A percentile compares a stretch with the other conserved stretches of the same genome.
These are phyloP conservation scores for Fraxinus greggii DNA, from an alignment of 305 asterid genomes.

Conservation along the genomic window DNA sequence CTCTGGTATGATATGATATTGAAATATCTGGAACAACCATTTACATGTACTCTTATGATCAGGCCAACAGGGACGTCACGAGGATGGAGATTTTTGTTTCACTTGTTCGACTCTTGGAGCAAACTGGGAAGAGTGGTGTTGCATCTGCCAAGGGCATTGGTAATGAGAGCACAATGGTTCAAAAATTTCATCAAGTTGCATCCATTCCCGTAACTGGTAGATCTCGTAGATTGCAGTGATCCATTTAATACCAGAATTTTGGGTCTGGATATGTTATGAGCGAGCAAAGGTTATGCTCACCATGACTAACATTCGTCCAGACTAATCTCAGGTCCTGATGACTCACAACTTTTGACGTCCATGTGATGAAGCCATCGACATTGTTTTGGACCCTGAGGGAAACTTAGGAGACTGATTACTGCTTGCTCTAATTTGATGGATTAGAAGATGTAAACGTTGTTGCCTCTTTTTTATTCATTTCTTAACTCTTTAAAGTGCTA, in stretches of 20 bases:
- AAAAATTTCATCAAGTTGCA: constrained; percentile 37
- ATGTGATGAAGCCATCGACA: constrained; percentile 9
- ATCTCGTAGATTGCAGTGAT: constrained; percentile 31
- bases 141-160: constrained; percentile 31
- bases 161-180: constrained; percentile 33
- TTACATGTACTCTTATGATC: constrained; percentile 28
- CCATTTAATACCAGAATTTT: constrained; percentile 6
- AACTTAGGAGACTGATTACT: neutral
- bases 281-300: constrained; percentile 36
- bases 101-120: constrained; percentile 80
- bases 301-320: constrained; percentile 49
- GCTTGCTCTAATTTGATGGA: neutral
- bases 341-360: neutral
- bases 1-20: neutral
- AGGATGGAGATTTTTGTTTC: constrained; percentile 91
- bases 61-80: constrained; percentile 91
- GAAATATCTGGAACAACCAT: neutral
- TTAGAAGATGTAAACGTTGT: constrained; percentile 17
- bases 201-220: constrained; percentile 40
- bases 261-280: constrained; percentile 53
- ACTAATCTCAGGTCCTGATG: constrained; percentile 25
- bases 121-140: constrained; percentile 44
- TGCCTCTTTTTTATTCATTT: neutral
- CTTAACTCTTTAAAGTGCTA: neutral
- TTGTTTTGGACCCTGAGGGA: neutral